Base-by-base conservation (phyloP, 202 grass and related monocot species). In the Schoenoplectus tabernaemontani region DNA sequence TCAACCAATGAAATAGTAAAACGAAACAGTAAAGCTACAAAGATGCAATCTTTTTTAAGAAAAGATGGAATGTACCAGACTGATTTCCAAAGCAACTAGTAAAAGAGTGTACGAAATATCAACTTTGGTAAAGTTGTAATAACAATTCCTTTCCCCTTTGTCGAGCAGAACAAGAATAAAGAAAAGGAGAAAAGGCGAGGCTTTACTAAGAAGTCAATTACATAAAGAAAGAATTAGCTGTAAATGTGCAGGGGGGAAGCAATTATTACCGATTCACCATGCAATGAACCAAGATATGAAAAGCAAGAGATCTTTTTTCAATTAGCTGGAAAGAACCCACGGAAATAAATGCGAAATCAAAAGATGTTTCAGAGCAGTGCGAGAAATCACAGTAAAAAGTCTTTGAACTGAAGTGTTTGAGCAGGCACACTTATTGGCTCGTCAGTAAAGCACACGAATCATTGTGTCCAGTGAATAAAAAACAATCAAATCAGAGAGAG, bases 291-390 rank as follows among this genome's bases (percentile, higher is more conserved):
- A 44, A 43, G 20, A 78, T 30, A 37, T 17, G 20, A 59, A 61
- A 78, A 78, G n/a, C 34, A 28, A 43, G 4, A 37, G 38, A 78
- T 78, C n/a, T 76, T 6, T 42, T 77, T 42, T 60, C 54, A 78
- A 78, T 59, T 78, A 53, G 41, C 26, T 78, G 38, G 54, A 78
- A 42, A 60, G 36, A 74, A 74, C 17, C 10, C 20, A 43, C 32
- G 59, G 22, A 39, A 39, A 43, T 76, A 9, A 76, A 28, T 57
- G 30, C 15, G 3, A 68, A 57, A 57, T 76, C 11, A 5, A 76
- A 34, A 43, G 42, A 39, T n/a, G 36, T 39, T 59, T 7, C 34
- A 7, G 33, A 78, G 54, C 1, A 42, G 57, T 39, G 54, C 9
- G 43, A 50, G 44, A 73, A 32, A 17, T 50, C 24, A 28, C 4